A percentile compares a stretch with the other conserved stretches of the same genome.
Evolutionary conservation across 2,329 filamentous ascomycete genomes (phyloP).

Genomic region (Beauveria medogensis): DNA sequence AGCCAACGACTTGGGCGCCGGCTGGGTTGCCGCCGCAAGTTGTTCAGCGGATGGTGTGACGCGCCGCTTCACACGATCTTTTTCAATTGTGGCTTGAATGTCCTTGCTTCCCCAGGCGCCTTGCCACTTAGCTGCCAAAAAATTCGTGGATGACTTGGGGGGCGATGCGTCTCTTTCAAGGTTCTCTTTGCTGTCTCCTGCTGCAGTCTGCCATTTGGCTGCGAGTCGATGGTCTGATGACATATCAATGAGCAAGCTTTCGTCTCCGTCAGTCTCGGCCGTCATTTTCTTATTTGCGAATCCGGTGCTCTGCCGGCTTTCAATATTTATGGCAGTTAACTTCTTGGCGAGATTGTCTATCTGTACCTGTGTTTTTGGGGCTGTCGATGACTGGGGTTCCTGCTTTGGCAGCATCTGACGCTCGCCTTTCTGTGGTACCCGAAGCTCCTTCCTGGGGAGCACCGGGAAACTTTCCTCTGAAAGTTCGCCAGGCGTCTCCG

Average conservation of each 20-base stretch:
- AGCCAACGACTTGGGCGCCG: not conserved
- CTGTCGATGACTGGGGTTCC: not conserved
- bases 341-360: not conserved
- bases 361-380: not conserved
- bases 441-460: not conserved
- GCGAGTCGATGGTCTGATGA: not conserved
- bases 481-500: not conserved
- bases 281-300: not conserved
- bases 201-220: not conserved
- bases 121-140: not conserved
- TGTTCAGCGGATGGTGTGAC: not conserved
- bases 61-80: not conserved
- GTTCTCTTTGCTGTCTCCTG: not conserved
- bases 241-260: not conserved
- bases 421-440: not conserved
- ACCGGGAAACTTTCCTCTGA: not conserved
- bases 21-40: not conserved
- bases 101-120: slow-evolving; percentile 2
- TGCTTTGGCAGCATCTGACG: not conserved
- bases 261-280: not conserved
- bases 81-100: not conserved
- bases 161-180: not conserved
- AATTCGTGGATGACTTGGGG: not conserved
- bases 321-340: too few relatives aligned
- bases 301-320: not conserved